Evolutionary conservation across 768 basidiomycete genomes (phyloP).

Genomic region (Mycena kentingensis): DNA sequence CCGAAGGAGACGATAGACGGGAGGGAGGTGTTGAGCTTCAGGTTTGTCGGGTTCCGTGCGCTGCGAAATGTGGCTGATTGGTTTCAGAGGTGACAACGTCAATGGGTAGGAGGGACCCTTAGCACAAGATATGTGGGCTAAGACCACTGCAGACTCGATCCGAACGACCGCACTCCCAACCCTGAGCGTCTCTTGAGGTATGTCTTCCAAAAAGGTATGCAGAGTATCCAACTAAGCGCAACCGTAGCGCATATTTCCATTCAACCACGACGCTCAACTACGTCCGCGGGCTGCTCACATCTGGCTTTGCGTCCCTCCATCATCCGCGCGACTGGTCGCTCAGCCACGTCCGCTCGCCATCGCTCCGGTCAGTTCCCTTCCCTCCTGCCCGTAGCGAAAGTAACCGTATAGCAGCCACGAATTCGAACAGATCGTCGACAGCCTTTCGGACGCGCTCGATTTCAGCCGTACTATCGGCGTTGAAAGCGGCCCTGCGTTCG

Average conservation of each 20-base stretch:
- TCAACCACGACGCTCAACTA: constrained; percentile 93
- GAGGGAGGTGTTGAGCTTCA: constrained; percentile 80
- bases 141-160: constrained; percentile 52
- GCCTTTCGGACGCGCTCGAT: constrained; percentile 88
- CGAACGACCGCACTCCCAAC: constrained; percentile 82
- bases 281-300: constrained; percentile 83
- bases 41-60: constrained; percentile 48
- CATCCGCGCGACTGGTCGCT: constrained; percentile 93
- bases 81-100: constrained; percentile 87
- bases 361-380: constrained; percentile 56
- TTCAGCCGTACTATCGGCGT: constrained; percentile 89
- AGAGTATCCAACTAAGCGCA: background rate
- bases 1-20: constrained; percentile 76
- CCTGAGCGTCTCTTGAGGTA: constrained; percentile 87
- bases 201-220: constrained; percentile 2
- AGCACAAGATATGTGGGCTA: constrained; percentile 6
- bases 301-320: constrained; percentile 91
- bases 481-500: constrained; percentile 61
- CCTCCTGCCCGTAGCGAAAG: background rate
- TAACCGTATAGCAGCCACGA: constrained; percentile 51
- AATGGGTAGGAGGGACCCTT: constrained; percentile 63
- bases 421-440: constrained; percentile 83
- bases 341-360: constrained; percentile 83
- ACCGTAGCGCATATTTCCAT: constrained; percentile 88
- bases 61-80: background rate